Evolutionary conservation across 805 yeast genomes (phyloP), one percentile per base, ranked within the genome.

Genomic region (Candida tallmaniae): DNA sequence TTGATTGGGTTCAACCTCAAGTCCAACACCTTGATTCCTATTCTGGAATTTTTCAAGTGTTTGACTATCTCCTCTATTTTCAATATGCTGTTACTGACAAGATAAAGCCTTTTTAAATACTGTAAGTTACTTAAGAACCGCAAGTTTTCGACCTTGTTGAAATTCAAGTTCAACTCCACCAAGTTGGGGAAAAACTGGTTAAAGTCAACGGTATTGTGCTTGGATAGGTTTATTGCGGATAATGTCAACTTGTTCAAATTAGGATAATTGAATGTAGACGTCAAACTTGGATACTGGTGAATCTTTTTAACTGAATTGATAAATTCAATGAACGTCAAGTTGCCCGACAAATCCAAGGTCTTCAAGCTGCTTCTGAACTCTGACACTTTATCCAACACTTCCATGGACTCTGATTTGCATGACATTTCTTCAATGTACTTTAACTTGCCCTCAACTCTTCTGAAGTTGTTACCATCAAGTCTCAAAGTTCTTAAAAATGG

Each of bases 1-100:
- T 68, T 73, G 18, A 73, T 39, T 11, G 76, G 71, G 42, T 75
- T 75, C 35, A 74, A 65, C 23, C 80, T 56, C 31, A 73, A 36
- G 47, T 75, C 81, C 12, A 75, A 45, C 6, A 61, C 52, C 36
- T 48, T 54, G 41, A 75, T 45, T 3, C 56, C 46, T 3, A 39
- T 33, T 27, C 76, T 48, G 0, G 59, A 44, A 0, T 54, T 56
- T 4, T 55, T 44, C 20, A 62, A 41, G 2, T 63, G 53, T 4
- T 49, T 44, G 7, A 74, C 42, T 2, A 70, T 41, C 9, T 45
- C 47, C 23, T 57, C 63, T 4, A 66, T 49, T 20, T 52, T 57
- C 5, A 45, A 33, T n/a, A 75, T 45, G 24, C 62, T 56, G 43
- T 75, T 75, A 40, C 78, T 71, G 11, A 75, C 57, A 29, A 73